These are phyloP conservation scores for Cyberlindnera suaveolens DNA, from an alignment of 805 yeast species.

Conservation along the genomic window DNA sequence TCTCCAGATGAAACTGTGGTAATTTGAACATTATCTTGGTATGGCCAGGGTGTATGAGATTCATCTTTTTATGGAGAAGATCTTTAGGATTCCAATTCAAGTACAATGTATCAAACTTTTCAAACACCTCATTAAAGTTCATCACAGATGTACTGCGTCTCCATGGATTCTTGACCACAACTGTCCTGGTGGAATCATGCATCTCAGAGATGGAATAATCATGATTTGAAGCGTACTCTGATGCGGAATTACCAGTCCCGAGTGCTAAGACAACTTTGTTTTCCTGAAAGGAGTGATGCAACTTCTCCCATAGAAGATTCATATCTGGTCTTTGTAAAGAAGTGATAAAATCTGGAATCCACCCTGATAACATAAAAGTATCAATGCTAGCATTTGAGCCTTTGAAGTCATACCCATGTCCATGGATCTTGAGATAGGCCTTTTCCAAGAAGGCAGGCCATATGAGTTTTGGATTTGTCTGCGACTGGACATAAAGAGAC, in stretches of 20 bases:
- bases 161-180: constrained; percentile 45
- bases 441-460: constrained; percentile 80
- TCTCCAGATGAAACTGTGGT: constrained; percentile 41
- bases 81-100: constrained; percentile 55
- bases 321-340: constrained; percentile 29
- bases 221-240: constrained; percentile 43
- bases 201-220: constrained; percentile 61
- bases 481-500: constrained; percentile 14
- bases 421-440: constrained; percentile 56
- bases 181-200: constrained; percentile 9
- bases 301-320: constrained; percentile 28
- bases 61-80: constrained; percentile 19
- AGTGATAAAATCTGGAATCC: constrained; percentile 58
- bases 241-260: constrained; percentile 56
- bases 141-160: constrained; percentile 5
- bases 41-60: constrained; percentile 26
- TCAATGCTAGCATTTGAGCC: constrained; percentile 81
- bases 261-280: constrained; percentile 48
- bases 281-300: constrained; percentile 25
- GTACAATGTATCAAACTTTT: constrained; percentile 46
- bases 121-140: constrained; percentile 26
- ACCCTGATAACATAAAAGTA: constrained; percentile 58
- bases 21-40: constrained; percentile 20
- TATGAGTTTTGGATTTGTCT: constrained; percentile 10
- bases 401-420: constrained; percentile 46